phyloP scores from a whole-genome alignment of 2,329 filamentous ascomycete genomes.

The Periconia macrospinosa region DNA sequence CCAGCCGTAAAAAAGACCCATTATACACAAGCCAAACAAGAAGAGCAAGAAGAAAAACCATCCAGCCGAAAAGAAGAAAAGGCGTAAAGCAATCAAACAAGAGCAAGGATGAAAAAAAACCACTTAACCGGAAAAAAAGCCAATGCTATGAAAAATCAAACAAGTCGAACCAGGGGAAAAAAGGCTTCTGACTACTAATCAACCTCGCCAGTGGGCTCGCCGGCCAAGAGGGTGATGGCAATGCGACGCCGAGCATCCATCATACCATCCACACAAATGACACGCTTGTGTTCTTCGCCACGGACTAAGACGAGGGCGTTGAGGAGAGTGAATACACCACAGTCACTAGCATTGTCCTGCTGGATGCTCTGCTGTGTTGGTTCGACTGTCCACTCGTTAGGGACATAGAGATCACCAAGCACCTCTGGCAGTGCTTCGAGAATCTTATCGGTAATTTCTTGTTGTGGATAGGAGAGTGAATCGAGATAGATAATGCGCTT shows the following conservation, averaged over 20 bases:
- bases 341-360: constrained; percentile 72
- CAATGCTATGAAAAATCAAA: not conserved
- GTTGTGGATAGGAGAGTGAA: constrained; percentile 51
- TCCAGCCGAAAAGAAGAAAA: not conserved
- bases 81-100: not conserved
- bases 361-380: constrained; percentile 49
- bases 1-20: not conserved
- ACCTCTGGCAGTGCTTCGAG: constrained; percentile 61
- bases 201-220: constrained; percentile 33
- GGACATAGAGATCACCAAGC: constrained; percentile 58
- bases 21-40: constrained; percentile 3
- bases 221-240: constrained; percentile 66
- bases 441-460: constrained; percentile 7
- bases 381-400: constrained; percentile 62
- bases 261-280: constrained; percentile 60
- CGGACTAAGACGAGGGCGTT: constrained; percentile 65
- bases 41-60: constrained; percentile 1
- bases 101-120: not conserved
- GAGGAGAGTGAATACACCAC: constrained; percentile 75
- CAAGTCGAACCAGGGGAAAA: not conserved
- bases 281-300: constrained; percentile 39
- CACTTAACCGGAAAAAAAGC: not conserved
- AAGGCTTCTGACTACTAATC: constrained; percentile 12
- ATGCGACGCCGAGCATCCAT: constrained; percentile 62
- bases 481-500: constrained; percentile 70